Evolutionary conservation across 306 rosid species (phyloP).

Genomic region (Adenanthera pavonina): DNA sequence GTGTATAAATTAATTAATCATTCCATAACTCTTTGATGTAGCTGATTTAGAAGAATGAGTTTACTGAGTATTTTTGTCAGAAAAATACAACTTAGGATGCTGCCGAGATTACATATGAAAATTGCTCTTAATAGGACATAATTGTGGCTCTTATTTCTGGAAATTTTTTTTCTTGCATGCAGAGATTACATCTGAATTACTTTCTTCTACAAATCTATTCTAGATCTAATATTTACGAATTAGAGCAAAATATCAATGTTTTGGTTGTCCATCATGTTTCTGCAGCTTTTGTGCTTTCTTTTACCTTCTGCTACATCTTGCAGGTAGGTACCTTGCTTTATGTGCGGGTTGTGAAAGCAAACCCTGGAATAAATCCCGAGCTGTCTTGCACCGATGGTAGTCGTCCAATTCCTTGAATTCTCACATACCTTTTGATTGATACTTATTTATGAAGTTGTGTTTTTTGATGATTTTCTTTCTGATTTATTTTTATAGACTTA

Average conservation of each 20-base stretch:
- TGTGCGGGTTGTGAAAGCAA: slow-evolving; percentile 81
- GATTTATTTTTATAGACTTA: background rate
- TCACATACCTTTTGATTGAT: background rate
- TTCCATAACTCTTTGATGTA: slow-evolving; percentile 18
- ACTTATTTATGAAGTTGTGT: slow-evolving; percentile 7
- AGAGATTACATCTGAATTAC: background rate
- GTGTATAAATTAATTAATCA: background rate
- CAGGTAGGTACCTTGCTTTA: slow-evolving; percentile 83
- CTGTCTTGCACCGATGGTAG: slow-evolving; percentile 88
- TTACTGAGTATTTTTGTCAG: background rate
- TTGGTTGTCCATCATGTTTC: slow-evolving; percentile 18
- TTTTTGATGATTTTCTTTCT: slow-evolving; percentile 2
- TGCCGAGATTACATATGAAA: background rate
- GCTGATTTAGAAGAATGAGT: slow-evolving; percentile 16
- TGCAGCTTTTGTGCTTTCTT: background rate
- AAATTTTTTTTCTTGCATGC: background rate
- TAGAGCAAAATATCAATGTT: background rate
- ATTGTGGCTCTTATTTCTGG: background rate
- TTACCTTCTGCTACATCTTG: slow-evolving; percentile 43
- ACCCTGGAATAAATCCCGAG: slow-evolving; percentile 90
- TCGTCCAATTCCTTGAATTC: slow-evolving; percentile 34
- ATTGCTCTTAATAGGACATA: background rate
- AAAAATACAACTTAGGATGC: background rate
- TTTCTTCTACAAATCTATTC: background rate
- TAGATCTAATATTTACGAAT: background rate